Percentiles rank a stretch among this genome's conserved stretches.
Conservation (phyloP, 441 rosid species). For the Bruguiera hainesii region DNA sequence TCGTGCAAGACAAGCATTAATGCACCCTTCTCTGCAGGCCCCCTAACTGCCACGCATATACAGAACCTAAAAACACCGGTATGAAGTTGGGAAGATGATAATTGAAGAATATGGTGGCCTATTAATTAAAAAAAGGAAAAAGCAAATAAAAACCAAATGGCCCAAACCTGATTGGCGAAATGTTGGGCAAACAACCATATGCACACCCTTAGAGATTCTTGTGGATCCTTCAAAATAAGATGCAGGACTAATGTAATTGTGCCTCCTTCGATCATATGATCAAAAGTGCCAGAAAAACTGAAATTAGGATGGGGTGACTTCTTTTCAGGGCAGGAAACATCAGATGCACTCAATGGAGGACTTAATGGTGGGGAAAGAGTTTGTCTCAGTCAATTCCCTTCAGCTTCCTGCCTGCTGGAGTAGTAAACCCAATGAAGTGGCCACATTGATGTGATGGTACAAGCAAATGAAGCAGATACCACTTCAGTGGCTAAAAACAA, state of each 20-base stretch:
- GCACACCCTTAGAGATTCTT: conserved; percentile 79
- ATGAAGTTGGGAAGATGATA: too few species aligned
- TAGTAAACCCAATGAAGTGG: too few species aligned
- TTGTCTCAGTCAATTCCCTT: too few species aligned
- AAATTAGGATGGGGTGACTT: conserved; percentile 61
- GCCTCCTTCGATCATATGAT: too few species aligned
- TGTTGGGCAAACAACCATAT: not conserved
- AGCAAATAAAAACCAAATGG: conserved; percentile 2
- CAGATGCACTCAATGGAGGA: not conserved
- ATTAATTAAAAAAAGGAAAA: conserved; percentile 18
- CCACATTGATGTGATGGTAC: too few species aligned
- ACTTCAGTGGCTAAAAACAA: too few species aligned
- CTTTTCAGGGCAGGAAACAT: conserved; percentile 39
- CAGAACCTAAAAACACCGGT: conserved; percentile 32
- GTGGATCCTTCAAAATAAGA: conserved; percentile 70
- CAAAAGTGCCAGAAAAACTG: conserved; percentile 25
- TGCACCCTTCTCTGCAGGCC: too few species aligned
- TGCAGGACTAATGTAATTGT: conserved; percentile 42
- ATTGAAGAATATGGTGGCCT: too few species aligned
- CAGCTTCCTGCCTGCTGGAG: too few species aligned
- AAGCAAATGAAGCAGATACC: too few species aligned
- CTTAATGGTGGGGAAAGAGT: too few species aligned
- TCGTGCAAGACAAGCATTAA: not conserved
- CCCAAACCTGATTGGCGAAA: not conserved
- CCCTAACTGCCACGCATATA: conserved; percentile 30